Percentiles rank a stretch among this genome's conserved stretches.
Evolutionary conservation across 192 early-diverging fungal species (phyloP).

Genomic region (Podila epicladia): DNA sequence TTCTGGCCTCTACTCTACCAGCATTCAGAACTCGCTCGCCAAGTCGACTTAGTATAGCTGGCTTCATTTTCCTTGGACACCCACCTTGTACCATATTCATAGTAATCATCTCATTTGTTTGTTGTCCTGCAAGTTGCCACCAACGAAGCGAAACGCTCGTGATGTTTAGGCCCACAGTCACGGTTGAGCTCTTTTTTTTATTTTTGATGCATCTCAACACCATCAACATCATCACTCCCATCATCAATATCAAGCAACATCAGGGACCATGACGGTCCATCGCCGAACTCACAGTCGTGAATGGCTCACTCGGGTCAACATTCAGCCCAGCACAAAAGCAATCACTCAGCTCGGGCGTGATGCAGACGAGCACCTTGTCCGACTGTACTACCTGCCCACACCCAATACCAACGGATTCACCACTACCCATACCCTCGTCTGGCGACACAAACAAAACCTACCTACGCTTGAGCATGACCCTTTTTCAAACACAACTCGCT

Average conservation of each 20-base stretch:
- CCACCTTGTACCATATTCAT: too few species aligned
- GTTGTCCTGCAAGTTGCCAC: too few species aligned
- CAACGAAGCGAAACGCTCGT: too few species aligned
- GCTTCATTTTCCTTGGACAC: too few species aligned
- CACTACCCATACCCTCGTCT: conserved; percentile 34
- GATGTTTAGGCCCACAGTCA: not conserved
- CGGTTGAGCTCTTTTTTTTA: not conserved
- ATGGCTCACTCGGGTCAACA: conserved; percentile 1
- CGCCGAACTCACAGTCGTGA: not conserved
- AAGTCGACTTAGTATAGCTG: not conserved
- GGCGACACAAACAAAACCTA: not conserved
- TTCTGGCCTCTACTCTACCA: conserved; percentile 17
- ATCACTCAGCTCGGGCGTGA: conserved; percentile 26
- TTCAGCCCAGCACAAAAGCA: conserved; percentile 32
- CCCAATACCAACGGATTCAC: conserved; percentile 43
- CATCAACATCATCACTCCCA: too few species aligned
- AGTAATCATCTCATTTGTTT: too few species aligned
- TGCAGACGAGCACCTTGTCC: conserved; percentile 38
- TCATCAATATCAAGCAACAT: too few species aligned
- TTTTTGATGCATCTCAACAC: not conserved
- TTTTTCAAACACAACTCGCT: not conserved
- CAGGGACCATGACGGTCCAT: not conserved
- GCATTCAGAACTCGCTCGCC: conserved; percentile 4
- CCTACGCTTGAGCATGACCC: not conserved
- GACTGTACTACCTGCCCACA: conserved; percentile 44